These are phyloP conservation scores for Verticillium dahliae DNA, from an alignment of 2,329 filamentous ascomycete species.

Conservation along the genomic window DNA sequence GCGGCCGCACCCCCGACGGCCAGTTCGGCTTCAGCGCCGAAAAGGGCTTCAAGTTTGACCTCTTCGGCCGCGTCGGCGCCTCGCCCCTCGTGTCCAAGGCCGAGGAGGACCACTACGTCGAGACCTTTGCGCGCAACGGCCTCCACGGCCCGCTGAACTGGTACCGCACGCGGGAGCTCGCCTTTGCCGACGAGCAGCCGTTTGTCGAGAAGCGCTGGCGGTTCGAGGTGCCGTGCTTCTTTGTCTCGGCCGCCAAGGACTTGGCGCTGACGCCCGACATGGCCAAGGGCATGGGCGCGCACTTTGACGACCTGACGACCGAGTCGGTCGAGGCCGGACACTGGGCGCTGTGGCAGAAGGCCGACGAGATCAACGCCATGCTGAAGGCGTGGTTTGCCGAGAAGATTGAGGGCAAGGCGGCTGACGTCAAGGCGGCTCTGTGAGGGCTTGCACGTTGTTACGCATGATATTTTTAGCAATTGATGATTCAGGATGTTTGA, in stretches of 20 bases:
- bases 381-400: conserved; percentile 59
- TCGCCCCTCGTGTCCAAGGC: conserved; percentile 55
- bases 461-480: background rate
- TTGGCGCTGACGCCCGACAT: conserved; percentile 65
- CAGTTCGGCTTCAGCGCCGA: conserved; percentile 51
- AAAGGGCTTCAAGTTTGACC: conserved; percentile 58
- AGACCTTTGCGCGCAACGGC: conserved; percentile 61
- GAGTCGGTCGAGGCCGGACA: conserved; percentile 64
- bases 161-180: conserved; percentile 71
- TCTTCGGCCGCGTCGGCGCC: conserved; percentile 45
- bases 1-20: conserved; percentile 44
- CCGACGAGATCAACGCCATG: conserved; percentile 62
- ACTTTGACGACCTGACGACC: conserved; percentile 58
- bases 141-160: conserved; percentile 79
- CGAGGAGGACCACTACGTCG: conserved; percentile 71
- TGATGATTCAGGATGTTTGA: background rate
- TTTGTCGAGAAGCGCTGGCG: conserved; percentile 46
- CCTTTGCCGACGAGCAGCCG: conserved; percentile 67
- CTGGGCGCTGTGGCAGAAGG: conserved; percentile 76
- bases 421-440: background rate
- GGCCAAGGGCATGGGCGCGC: conserved; percentile 63
- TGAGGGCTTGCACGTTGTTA: background rate
- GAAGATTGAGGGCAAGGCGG: background rate
- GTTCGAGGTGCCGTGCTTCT: conserved; percentile 61
- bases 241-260: conserved; percentile 68